A percentile compares a stretch with the other conserved stretches of the same genome.
Conservation (phyloP, 257 asterid genomes). For the Vinca minor region DNA sequence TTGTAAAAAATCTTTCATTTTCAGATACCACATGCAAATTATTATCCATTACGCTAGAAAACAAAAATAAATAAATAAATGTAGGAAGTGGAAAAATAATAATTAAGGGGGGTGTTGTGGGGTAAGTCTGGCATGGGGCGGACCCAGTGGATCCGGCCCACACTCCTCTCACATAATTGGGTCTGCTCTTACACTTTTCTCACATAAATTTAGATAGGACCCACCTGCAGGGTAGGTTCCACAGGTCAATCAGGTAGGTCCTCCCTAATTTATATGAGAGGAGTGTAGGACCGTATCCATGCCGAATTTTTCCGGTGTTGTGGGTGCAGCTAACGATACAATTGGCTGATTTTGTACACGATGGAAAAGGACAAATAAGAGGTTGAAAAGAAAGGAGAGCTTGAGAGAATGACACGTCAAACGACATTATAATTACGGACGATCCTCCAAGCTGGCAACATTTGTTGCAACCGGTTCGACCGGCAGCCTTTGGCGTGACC, state of each 20-base stretch:
- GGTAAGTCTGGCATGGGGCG: no score
- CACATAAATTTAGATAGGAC: no score
- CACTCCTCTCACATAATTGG: no score
- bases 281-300: no score
- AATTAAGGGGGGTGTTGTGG: no score
- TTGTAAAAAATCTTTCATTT: no score
- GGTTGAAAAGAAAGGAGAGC: conserved; percentile 5
- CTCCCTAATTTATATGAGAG: no score
- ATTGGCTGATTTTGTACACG: conserved; percentile 22
- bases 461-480: conserved; percentile 6
- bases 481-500: not conserved
- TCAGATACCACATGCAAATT: conserved; percentile 2
- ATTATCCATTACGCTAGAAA: not conserved
- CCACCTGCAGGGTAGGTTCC: no score
- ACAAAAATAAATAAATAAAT: not conserved
- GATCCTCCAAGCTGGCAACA: conserved; percentile 18
- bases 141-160: no score
- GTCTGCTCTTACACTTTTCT: no score
- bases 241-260: no score
- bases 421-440: not conserved
- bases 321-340: not conserved
- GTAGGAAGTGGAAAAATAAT: not conserved
- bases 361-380: conserved; percentile 24
- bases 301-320: no score
- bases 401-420: conserved; percentile 23